Evolutionary conservation across 106 monocot species (phyloP), one percentile per base, ranked within the genome.

Genomic region (Dioscorea alata): DNA sequence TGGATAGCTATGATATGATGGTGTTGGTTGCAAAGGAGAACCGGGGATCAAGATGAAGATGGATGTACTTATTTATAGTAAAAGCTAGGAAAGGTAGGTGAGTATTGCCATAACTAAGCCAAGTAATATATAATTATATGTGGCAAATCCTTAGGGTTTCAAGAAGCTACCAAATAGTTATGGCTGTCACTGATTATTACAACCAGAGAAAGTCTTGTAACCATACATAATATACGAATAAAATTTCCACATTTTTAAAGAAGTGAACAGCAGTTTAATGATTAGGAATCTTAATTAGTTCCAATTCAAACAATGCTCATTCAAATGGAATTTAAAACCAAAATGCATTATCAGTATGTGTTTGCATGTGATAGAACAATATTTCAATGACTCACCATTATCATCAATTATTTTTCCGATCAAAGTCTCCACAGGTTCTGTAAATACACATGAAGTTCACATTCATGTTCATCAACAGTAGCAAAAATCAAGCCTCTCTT

Each of bases 281-380:
- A 74, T 63, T 58, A 74, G 80, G 74, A 80, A 80, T 74, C 80
- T 80, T 70, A 74, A 69, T 80, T 80, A 74, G 74, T 80, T 80
- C 69, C 56, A 64, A 70, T 69, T 74, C 64, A 74, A 74, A 65
- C 49, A 50, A 50, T 51, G 9, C 6, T 42, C 42, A 42, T 28
- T 28, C 42, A 42, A 42, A 8, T 42, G 42, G 6, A 42, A 42
- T 42, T 42, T 42, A 42, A 42, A 42, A 42, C 42, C 42, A 42
- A 42, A 8, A 42, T 42, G 42, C 42, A 42, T 10, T 42, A 42
- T 42, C 42, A 6, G 42, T 42, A 6, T 42, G 5, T 42, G 42
- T 42, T 42, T 42, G 42, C 42, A 42, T 42, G 42, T 42, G 42
- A 42, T 42, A 42, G 42, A 8, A 42, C 10, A 3, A 42, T 42